Evolutionary conservation across 2,329 filamentous ascomycete genomes (phyloP).

Genomic region (Cercospora brassicicola): DNA sequence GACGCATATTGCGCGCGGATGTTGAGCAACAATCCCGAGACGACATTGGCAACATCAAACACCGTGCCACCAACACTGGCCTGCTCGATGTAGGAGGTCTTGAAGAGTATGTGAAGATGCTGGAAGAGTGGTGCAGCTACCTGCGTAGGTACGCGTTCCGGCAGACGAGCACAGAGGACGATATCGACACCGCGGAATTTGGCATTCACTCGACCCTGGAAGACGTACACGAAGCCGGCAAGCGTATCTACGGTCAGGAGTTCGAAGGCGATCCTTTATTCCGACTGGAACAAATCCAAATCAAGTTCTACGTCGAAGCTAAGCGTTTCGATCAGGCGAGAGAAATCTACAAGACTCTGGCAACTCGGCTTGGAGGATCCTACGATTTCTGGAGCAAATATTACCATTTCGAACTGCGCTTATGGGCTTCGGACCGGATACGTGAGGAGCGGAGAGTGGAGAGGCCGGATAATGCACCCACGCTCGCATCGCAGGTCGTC

Average conservation of each 20-base stretch:
- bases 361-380: constrained; percentile 68
- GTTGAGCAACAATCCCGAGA: constrained; percentile 72
- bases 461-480: constrained; percentile 61
- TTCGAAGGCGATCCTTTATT: constrained; percentile 88
- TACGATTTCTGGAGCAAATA: constrained; percentile 94
- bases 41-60: constrained; percentile 76
- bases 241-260: constrained; percentile 70
- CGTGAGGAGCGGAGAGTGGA: constrained; percentile 53
- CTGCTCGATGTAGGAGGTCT: constrained; percentile 82
- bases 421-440: constrained; percentile 60
- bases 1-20: constrained; percentile 83
- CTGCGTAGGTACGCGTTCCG: constrained; percentile 82
- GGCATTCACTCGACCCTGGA: constrained; percentile 83
- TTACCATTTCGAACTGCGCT: constrained; percentile 86
- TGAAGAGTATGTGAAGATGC: constrained; percentile 84
- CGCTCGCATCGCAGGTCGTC: constrained; percentile 72
- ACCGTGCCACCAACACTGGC: constrained; percentile 82
- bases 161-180: constrained; percentile 70
- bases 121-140: constrained; percentile 92
- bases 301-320: constrained; percentile 86
- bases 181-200: constrained; percentile 84
- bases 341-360: constrained; percentile 69
- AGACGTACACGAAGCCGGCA: constrained; percentile 75
- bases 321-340: constrained; percentile 75
- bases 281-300: constrained; percentile 84